These are phyloP conservation scores for Claviceps pusilla DNA, from an alignment of 2,329 filamentous ascomycete species.

Conservation along the genomic window DNA sequence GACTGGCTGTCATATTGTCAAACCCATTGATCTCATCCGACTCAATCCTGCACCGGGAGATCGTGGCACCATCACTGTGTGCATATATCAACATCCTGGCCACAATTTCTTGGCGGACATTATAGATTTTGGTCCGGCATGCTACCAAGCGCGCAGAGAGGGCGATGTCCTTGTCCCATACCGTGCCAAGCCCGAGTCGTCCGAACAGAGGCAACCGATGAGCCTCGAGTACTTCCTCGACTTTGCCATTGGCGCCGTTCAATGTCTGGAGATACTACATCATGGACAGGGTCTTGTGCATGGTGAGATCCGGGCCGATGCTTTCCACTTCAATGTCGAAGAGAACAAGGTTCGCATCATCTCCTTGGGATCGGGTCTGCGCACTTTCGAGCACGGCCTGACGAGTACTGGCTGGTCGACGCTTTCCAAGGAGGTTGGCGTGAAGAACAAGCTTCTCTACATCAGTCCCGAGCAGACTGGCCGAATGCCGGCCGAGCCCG, in stretches of 20 bases:
- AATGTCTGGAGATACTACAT: slow-evolving; percentile 82
- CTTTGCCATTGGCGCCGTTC: slow-evolving; percentile 76
- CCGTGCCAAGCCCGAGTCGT: slow-evolving; percentile 29
- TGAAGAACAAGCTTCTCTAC: slow-evolving; percentile 77
- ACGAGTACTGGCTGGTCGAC: slow-evolving; percentile 74
- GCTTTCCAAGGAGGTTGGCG: slow-evolving; percentile 68
- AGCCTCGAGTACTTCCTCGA: slow-evolving; percentile 67
- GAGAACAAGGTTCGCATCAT: slow-evolving; percentile 60
- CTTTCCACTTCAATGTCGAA: slow-evolving; percentile 70
- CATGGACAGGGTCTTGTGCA: slow-evolving; percentile 77
- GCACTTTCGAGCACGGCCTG: slow-evolving; percentile 82
- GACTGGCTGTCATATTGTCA: slow-evolving; percentile 59
- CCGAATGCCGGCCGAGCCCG: slow-evolving; percentile 79
- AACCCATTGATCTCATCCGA: slow-evolving; percentile 64
- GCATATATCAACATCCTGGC: slow-evolving; percentile 68
- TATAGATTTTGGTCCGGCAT: slow-evolving; percentile 65
- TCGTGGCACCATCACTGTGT: slow-evolving; percentile 55
- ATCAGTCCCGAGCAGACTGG: slow-evolving; percentile 93
- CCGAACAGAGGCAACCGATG: slow-evolving; percentile 40
- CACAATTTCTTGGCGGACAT: slow-evolving; percentile 55
- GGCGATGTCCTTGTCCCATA: slow-evolving; percentile 35
- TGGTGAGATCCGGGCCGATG: slow-evolving; percentile 78
- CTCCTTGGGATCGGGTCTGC: slow-evolving; percentile 72
- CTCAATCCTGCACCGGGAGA: slow-evolving; percentile 55
- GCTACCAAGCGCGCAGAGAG: slow-evolving; percentile 40